A percentile compares a stretch with the other conserved stretches of the same genome.
Evolutionary conservation across 2,329 filamentous ascomycete genomes (phyloP).

Genomic region (Aspergillus alliaceus): DNA sequence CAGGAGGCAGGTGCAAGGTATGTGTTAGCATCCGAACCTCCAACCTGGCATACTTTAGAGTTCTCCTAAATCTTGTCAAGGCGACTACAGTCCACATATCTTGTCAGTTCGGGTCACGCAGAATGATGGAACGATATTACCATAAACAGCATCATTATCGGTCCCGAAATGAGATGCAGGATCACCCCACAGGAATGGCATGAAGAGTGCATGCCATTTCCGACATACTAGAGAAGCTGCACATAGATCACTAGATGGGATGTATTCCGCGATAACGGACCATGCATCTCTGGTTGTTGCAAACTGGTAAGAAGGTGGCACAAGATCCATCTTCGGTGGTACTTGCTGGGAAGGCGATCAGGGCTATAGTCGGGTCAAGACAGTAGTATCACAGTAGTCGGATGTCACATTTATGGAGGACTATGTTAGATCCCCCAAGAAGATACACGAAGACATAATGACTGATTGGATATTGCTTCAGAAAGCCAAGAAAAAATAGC

Average conservation of each 20-base stretch:
- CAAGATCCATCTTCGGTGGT: constrained; percentile 52
- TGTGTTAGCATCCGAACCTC: constrained; percentile 58
- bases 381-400: background rate
- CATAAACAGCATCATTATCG: constrained; percentile 61
- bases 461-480: background rate
- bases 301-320: constrained; percentile 61
- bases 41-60: constrained; percentile 53
- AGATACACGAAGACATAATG: background rate
- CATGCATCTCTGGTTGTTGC: constrained; percentile 57
- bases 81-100: constrained; percentile 44
- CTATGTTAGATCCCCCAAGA: background rate
- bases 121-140: constrained; percentile 26
- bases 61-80: constrained; percentile 59
- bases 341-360: background rate
- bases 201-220: constrained; percentile 59
- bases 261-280: constrained; percentile 57
- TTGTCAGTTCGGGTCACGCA: constrained; percentile 11
- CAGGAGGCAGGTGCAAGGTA: constrained; percentile 61
- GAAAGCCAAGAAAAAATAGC: background rate
- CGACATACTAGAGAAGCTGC: constrained; percentile 56
- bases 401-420: background rate
- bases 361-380: background rate
- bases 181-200: constrained; percentile 61
- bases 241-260: constrained; percentile 57
- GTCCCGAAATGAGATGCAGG: constrained; percentile 63